phyloP scores from a whole-genome alignment of 805 yeast genomes.

The Saccharomycopsis sp. region DNA sequence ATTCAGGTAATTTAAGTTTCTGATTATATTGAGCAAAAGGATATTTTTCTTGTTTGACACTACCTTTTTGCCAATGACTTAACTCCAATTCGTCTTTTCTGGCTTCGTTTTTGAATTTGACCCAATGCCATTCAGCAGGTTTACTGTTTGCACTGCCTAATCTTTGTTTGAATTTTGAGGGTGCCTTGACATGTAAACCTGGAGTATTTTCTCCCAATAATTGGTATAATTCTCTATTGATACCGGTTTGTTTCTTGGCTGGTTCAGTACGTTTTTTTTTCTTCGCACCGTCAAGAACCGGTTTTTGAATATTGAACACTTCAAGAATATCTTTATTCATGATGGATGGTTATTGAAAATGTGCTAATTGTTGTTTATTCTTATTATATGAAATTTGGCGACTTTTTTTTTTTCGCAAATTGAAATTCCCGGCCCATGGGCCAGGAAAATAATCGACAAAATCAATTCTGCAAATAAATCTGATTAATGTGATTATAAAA shows the following conservation, averaged over 20 bases:
- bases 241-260: constrained; percentile 36
- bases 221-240: constrained; percentile 83
- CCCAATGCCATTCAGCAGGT: constrained; percentile 77
- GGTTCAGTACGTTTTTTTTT: constrained; percentile 21
- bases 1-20: constrained; percentile 55
- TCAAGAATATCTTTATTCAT: constrained; percentile 58
- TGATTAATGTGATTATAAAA: too few species aligned
- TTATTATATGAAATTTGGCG: too few species aligned
- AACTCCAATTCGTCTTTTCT: constrained; percentile 42
- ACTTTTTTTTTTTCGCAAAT: too few species aligned
- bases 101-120: constrained; percentile 46
- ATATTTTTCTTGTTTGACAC: constrained; percentile 25
- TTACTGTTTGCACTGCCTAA: constrained; percentile 30
- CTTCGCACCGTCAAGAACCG: constrained; percentile 17
- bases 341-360: too few species aligned
- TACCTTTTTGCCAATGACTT: constrained; percentile 70
- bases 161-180: constrained; percentile 11
- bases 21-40: constrained; percentile 69
- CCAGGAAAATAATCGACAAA: too few species aligned
- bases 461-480: too few species aligned
- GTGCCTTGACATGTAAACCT: constrained; percentile 33
- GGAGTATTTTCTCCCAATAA: constrained; percentile 90
- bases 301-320: constrained; percentile 56
- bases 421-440: too few species aligned
- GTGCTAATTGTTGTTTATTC: too few species aligned